These are phyloP conservation scores for Pisolithus sp. DNA, from an alignment of 768 basidiomycete genomes.

Conservation along the genomic window DNA sequence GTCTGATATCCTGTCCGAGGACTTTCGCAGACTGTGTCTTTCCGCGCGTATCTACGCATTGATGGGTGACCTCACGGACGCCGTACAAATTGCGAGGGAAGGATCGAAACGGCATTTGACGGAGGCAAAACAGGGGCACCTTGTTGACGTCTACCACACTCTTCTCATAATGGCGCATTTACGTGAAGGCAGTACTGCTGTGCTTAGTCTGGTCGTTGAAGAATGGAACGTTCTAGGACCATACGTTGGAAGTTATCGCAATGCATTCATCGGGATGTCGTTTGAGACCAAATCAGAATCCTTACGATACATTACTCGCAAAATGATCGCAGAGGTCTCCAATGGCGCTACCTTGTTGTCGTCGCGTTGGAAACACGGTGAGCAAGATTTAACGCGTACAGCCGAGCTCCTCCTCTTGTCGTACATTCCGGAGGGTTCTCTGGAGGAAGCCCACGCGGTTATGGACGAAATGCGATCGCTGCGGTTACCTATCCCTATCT, in stretches of 20 bases:
- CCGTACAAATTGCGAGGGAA: slow-evolving; percentile 23
- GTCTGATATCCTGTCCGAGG: slow-evolving; percentile 11
- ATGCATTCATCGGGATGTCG: background rate
- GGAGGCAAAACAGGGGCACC: slow-evolving; percentile 15
- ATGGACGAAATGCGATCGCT: slow-evolving; percentile 35
- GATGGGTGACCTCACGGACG: slow-evolving; percentile 31
- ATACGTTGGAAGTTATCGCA: slow-evolving; percentile 12
- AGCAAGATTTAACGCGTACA: slow-evolving; percentile 22
- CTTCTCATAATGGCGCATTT: slow-evolving; percentile 32
- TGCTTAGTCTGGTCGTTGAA: slow-evolving; percentile 34
- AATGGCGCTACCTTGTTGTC: slow-evolving; percentile 25
- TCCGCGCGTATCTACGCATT: slow-evolving; percentile 30
- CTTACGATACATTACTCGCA: slow-evolving; percentile 24
- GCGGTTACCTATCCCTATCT: slow-evolving; percentile 22
- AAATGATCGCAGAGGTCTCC: slow-evolving; percentile 25
- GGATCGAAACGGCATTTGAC: slow-evolving; percentile 16
- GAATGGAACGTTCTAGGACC: slow-evolving; percentile 32
- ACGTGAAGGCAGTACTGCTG: slow-evolving; percentile 25
- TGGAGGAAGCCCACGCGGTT: slow-evolving; percentile 36
- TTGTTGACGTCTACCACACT: slow-evolving; percentile 30
- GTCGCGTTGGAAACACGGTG: slow-evolving; percentile 19
- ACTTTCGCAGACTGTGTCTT: slow-evolving; percentile 23
- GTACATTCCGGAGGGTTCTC: slow-evolving; percentile 26
- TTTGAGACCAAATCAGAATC: slow-evolving; percentile 9
- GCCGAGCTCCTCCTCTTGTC: slow-evolving; percentile 39